Evolutionary conservation across 108 stramenopile genomes (phyloP).

Genomic region (Mayamaea pseudoterrestris): DNA sequence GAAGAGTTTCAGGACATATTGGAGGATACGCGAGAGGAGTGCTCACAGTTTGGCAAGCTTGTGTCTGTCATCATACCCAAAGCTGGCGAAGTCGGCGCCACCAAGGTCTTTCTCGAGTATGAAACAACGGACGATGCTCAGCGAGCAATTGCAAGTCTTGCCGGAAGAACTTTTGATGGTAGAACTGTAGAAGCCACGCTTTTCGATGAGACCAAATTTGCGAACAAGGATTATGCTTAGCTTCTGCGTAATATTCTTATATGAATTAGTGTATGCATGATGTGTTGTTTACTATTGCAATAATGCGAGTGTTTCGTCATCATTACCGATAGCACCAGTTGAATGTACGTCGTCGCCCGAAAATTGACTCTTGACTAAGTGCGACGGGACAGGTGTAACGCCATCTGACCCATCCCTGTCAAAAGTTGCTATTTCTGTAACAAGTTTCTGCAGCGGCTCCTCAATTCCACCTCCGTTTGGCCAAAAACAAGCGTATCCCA

Average conservation of each 20-base stretch:
- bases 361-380: too few relatives aligned
- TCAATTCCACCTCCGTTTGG: conserved; percentile 42
- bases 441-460: too few relatives aligned
- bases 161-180: conserved; percentile 80
- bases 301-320: too few relatives aligned
- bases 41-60: conserved; percentile 77
- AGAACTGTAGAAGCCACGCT: conserved; percentile 53
- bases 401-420: too few relatives aligned
- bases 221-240: conserved; percentile 18
- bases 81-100: conserved; percentile 49
- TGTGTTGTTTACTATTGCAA: too few relatives aligned
- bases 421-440: too few relatives aligned
- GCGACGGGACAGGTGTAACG: too few relatives aligned
- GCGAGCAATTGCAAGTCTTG: conserved; percentile 57
- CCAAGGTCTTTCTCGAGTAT: conserved; percentile 81
- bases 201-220: conserved; percentile 69
- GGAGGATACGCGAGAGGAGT: conserved; percentile 90
- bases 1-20: conserved; percentile 80
- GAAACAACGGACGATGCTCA: conserved; percentile 50
- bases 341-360: too few relatives aligned
- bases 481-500: conserved; percentile 65
- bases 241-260: neutral
- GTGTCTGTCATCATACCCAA: conserved; percentile 71
- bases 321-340: too few relatives aligned
- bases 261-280: too few relatives aligned